phyloP scores from a whole-genome alignment of 805 yeast species.

The Sugiyamaella chiloensis region DNA sequence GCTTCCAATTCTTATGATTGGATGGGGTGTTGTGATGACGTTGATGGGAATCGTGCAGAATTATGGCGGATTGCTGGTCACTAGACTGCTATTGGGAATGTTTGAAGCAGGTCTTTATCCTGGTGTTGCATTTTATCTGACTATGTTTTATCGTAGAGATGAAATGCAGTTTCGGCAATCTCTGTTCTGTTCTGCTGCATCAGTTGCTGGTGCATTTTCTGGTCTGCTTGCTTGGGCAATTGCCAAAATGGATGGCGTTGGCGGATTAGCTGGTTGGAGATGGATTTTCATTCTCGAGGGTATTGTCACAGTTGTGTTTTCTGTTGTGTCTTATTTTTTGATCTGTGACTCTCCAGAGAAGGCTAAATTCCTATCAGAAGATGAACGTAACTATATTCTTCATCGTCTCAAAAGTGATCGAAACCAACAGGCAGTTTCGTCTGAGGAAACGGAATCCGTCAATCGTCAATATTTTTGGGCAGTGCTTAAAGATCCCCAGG shows the following conservation, averaged over 20 bases:
- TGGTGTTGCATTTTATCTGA: slow-evolving; percentile 47
- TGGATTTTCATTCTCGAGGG: slow-evolving; percentile 60
- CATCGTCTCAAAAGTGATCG: slow-evolving; percentile 22
- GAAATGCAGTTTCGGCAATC: slow-evolving; percentile 51
- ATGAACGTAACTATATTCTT: slow-evolving; percentile 20
- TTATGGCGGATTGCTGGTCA: slow-evolving; percentile 44
- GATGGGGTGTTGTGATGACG: slow-evolving; percentile 49
- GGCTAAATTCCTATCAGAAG: slow-evolving; percentile 30
- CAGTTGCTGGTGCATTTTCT: slow-evolving; percentile 50
- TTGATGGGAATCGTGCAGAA: slow-evolving; percentile 47
- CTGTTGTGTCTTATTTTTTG: slow-evolving; percentile 45
- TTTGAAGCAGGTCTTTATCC: slow-evolving; percentile 50
- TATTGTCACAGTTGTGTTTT: slow-evolving; percentile 46
- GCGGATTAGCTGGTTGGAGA: slow-evolving; percentile 49
- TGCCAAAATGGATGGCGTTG: slow-evolving; percentile 41
- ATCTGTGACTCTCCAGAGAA: slow-evolving; percentile 49
- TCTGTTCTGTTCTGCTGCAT: slow-evolving; percentile 49
- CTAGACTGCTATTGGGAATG: slow-evolving; percentile 46
- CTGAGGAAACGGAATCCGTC: slow-evolving; percentile 22
- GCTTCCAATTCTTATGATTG: slow-evolving; percentile 45
- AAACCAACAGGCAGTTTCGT: slow-evolving; percentile 30
- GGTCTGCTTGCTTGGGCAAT: slow-evolving; percentile 57
- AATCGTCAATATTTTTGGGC: slow-evolving; percentile 4
- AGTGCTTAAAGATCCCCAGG: slow-evolving; percentile 27
- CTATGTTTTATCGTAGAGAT: slow-evolving; percentile 55